Evolutionary conservation across 108 stramenopile genomes (phyloP), one percentile per base, ranked within the genome.

Genomic region (Discostella stelligeroides): DNA sequence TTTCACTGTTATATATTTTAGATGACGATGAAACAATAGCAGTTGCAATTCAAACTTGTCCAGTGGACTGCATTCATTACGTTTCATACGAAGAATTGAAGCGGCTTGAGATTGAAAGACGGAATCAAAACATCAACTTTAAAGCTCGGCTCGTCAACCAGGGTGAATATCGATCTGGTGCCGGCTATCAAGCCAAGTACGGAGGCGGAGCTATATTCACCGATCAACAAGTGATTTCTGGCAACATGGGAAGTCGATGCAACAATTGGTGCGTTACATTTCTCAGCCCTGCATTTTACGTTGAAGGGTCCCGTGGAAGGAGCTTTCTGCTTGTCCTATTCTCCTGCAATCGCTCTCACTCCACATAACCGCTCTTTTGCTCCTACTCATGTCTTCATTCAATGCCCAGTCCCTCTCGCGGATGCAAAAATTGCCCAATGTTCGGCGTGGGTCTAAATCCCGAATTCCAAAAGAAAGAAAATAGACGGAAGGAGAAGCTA

Each of bases 31-130:
- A 91, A 68, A 89, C 89, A 1, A 89, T 96, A 64, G 68, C 79
- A 58, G 66, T 89, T 34, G 96, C 96, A 27, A 92, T 96, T 60
- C 82, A 90, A 69, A 95, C 94, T 12, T 97, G 96, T 75, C 95
- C 94, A 17, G 96, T 97, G 1, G 92, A 96, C 70, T 97, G 96
- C 78, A 97, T 96, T 42, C 94, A 96, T 62, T 54, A 54, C 74
- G 88, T 97, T 9, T 82, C 86, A 10, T 96, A 84, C 40, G 94
- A 92, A 21, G 95, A 95, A 81, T 71, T 97, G 58, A 83, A 78
- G 29, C 27, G 73, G 10, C 64, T 96, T 49, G 96, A 97, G 80
- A 60, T 64, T n/a, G 92, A 91, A 59, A 85, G 96, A 21, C 82
- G 94, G 39, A 73, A 76, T 63, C 84, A 90, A 62, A 91, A 91